Conservation (phyloP, 495 filamentous ascomycete species). For the Hypoxylon fuscum region DNA sequence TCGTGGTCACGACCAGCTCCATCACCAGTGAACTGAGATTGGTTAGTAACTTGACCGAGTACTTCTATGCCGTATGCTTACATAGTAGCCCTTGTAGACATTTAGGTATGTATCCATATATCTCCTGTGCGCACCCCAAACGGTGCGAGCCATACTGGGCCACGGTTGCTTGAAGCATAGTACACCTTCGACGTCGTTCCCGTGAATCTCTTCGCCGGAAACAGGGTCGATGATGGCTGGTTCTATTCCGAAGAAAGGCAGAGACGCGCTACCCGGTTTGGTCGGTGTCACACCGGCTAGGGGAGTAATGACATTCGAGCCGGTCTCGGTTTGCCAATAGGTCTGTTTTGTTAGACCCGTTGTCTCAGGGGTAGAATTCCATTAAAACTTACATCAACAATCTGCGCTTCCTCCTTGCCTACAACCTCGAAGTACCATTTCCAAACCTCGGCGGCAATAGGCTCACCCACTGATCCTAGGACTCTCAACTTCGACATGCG, state of each 20-base stretch:
- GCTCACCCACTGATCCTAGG: slow-evolving; percentile 96
- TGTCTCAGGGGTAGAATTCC: not conserved
- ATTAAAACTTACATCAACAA: slow-evolving; percentile 91
- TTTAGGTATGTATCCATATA: slow-evolving; percentile 99
- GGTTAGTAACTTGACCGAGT: slow-evolving; percentile 45
- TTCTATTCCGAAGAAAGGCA: slow-evolving; percentile 98
- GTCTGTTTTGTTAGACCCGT: slow-evolving; percentile 65
- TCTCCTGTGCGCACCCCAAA: slow-evolving; percentile 97
- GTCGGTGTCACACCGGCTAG: slow-evolving; percentile 80
- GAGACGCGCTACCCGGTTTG: slow-evolving; percentile 78
- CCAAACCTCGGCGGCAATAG: slow-evolving; percentile 98
- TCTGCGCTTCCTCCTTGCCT: slow-evolving; percentile 90
- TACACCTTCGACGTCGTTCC: slow-evolving; percentile 98
- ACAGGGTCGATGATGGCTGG: slow-evolving; percentile 98
- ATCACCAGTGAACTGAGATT: slow-evolving; percentile 89
- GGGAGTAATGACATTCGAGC: slow-evolving; percentile 88
- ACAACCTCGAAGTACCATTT: slow-evolving; percentile 99
- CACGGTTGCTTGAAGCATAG: slow-evolving; percentile 98
- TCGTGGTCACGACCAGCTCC: slow-evolving; percentile 97
- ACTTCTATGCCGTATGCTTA: slow-evolving; percentile 57
- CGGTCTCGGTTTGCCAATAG: slow-evolving; percentile 99
- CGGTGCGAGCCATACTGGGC: slow-evolving; percentile 98
- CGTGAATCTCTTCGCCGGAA: slow-evolving; percentile 89
- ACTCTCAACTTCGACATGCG: slow-evolving; percentile 90
- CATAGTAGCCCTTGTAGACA: slow-evolving; percentile 98